These are phyloP conservation scores for Crucibulum laeve DNA, from an alignment of 768 basidiomycete genomes.

Conservation along the genomic window DNA sequence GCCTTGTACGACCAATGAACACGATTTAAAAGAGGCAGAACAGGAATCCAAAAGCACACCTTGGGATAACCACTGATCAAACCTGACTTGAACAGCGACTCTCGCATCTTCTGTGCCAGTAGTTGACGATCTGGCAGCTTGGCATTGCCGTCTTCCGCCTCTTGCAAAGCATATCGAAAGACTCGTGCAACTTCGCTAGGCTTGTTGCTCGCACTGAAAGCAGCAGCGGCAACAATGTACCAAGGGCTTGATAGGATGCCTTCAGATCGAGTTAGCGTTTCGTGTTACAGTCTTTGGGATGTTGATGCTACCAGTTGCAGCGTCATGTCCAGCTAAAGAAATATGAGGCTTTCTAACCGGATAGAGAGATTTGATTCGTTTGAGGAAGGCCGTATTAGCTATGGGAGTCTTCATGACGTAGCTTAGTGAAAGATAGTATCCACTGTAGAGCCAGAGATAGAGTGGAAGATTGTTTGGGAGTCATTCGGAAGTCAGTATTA, in stretches of 20 bases:
- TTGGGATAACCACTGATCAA: constrained; percentile 53
- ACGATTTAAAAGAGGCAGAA: not conserved
- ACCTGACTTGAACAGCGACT: constrained; percentile 60
- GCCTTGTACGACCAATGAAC: constrained; percentile 17
- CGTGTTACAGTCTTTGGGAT: not conserved
- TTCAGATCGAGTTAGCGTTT: not conserved
- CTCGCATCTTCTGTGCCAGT: constrained; percentile 52
- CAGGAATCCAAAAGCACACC: constrained; percentile 23
- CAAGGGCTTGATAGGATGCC: constrained; percentile 49
- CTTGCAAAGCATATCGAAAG: constrained; percentile 43
- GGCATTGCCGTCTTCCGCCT: constrained; percentile 27
- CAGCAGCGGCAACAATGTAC: constrained; percentile 54
- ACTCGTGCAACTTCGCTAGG: constrained; percentile 54
- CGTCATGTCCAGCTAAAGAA: constrained; percentile 3
- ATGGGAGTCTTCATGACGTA: no score
- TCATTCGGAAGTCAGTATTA: no score
- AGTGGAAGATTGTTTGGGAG: no score
- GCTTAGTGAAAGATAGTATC: no score
- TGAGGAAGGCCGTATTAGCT: constrained; percentile 39
- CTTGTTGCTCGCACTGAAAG: constrained; percentile 53
- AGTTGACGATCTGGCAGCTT: constrained; percentile 21
- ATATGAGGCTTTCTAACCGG: constrained; percentile 20
- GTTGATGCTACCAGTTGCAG: not conserved
- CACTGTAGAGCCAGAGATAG: no score
- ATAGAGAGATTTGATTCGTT: constrained; percentile 39